phyloP scores from a whole-genome alignment of 306 rosid species.

The Trifolium pratense region DNA sequence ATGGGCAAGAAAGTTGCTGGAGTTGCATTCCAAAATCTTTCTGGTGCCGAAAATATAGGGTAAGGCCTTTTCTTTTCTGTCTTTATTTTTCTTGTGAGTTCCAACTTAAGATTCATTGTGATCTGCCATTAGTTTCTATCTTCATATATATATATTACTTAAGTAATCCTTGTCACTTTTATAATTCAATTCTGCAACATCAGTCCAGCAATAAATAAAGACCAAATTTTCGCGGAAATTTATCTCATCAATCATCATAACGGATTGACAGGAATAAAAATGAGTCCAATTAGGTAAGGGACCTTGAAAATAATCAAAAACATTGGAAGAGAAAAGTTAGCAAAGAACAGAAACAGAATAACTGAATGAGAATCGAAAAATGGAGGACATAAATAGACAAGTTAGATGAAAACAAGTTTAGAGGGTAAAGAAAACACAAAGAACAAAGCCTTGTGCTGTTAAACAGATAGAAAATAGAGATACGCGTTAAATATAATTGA shows the following conservation, averaged over 20 bases:
- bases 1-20: conserved; percentile 88
- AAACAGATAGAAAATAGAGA: neutral
- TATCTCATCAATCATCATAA: neutral
- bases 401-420: neutral
- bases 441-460: neutral
- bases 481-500: neutral
- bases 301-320: neutral
- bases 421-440: neutral
- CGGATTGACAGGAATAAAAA: neutral
- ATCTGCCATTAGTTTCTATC: neutral
- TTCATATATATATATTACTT: conserved; percentile 12
- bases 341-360: neutral
- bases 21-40: conserved; percentile 94
- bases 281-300: neutral
- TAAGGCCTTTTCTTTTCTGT: conserved; percentile 42
- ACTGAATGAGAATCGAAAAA: neutral
- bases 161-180: neutral
- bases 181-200: neutral
- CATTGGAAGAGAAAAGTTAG: neutral
- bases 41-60: conserved; percentile 98
- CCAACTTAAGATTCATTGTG: conserved; percentile 17
- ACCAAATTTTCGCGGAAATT: neutral
- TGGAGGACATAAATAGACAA: neutral
- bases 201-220: neutral
- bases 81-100: conserved; percentile 17